Base-by-base conservation (phyloP, 1,139 yeast species). In the Pneumocystis carinii region DNA sequence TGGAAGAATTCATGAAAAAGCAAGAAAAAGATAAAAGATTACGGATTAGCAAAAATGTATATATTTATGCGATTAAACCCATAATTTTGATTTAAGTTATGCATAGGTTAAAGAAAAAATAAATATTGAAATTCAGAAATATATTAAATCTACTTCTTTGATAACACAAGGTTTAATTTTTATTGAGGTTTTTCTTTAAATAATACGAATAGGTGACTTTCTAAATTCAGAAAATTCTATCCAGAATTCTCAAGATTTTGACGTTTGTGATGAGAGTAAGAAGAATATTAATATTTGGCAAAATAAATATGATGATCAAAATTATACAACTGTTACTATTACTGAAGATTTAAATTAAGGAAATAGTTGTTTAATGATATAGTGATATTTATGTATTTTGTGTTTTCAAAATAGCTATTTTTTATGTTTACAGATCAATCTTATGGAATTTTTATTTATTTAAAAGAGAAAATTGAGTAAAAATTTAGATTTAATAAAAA, bases 1-100 rank as follows among this genome's bases (percentile, higher is more conserved):
- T 97, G 0, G 83, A 82, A 68, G 87, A 82, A 66, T 83, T 79
- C 69, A 81, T 80, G 62, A 83, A 85, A 69, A 96, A 90, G 72
- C 87, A 85, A 29, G 29, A 19, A 15, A 57, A 14, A 57, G 19
- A 39, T 39, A 36, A 39, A 15, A 57, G n/a, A 57, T 15, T 38
- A 10, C 19, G 14, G 24, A 36, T 38, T 12, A 38, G 10, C 12
- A 36, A 55, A 59, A 24, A 59, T 15, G 48, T 39, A 39, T 36
- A 15, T 59, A 41, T 24, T 59, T 35, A 59, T 12, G 4, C 14
- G 36, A 27, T 27, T 39, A 37, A 14, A 3, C 12, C 5, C 14
- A 29, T 35, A 39, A 3, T 57, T 39, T 24, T 37, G 27, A 57
- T 19, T 57, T 24, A 19, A 24, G 10, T 24, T 48, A 14, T 48